A percentile compares a stretch with the other conserved stretches of the same genome.
Conservation (phyloP, 495 filamentous ascomycete species). For the Cudoniella acicularis region DNA sequence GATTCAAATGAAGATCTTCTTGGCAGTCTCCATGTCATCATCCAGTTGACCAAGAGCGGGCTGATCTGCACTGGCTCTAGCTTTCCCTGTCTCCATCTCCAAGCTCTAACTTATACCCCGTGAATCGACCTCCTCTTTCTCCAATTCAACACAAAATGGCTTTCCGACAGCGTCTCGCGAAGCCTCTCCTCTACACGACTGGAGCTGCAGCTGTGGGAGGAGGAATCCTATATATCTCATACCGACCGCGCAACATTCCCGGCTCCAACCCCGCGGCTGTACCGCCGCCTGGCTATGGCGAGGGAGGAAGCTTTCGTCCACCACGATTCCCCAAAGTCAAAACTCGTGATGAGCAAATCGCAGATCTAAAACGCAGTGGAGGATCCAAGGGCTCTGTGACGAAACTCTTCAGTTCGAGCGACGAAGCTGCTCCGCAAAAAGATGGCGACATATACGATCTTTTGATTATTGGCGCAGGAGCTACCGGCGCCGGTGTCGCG, state of each 20-base stretch:
- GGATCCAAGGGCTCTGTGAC: constrained; percentile 19
- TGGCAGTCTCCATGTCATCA: background rate
- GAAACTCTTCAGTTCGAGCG: background rate
- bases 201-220: constrained; percentile 53
- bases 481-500: constrained; percentile 89
- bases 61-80: constrained; percentile 14
- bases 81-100: background rate
- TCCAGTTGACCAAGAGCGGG: constrained; percentile 6
- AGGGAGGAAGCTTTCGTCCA: constrained; percentile 72
- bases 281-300: constrained; percentile 74
- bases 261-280: constrained; percentile 76
- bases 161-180: constrained; percentile 54
- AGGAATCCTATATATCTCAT: constrained; percentile 69
- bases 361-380: constrained; percentile 48
- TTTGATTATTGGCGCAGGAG: constrained; percentile 86
- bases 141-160: constrained; percentile 45
- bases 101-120: background rate
- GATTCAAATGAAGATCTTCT: background rate
- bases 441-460: constrained; percentile 69
- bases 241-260: constrained; percentile 82
- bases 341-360: constrained; percentile 62
- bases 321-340: constrained; percentile 80
- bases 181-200: constrained; percentile 55
- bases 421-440: constrained; percentile 27
- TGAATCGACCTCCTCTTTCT: constrained; percentile 1